Percentiles rank a stretch among this genome's conserved stretches.
These are phyloP conservation scores for Quercus phellos DNA, from an alignment of 331 rosid species.

Conservation along the genomic window DNA sequence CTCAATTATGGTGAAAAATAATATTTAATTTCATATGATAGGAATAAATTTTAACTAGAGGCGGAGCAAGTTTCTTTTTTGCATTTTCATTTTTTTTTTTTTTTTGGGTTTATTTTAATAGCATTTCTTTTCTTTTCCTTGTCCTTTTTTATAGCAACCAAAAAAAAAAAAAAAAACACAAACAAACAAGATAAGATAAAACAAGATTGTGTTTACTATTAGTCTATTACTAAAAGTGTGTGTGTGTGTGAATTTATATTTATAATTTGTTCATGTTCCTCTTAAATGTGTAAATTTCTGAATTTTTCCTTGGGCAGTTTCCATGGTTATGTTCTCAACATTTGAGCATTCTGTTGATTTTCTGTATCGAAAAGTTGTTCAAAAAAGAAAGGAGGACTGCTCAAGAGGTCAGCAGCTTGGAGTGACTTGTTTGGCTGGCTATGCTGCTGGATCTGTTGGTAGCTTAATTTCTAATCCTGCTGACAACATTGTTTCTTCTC, in stretches of 20 bases:
- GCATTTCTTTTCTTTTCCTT: no score
- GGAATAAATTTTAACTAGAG: no score
- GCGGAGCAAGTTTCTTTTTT: no score
- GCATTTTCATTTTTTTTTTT: no score
- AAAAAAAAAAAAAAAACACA: no score
- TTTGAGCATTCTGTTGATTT: conserved; percentile 56
- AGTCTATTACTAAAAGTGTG: no score
- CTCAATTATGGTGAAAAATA: no score
- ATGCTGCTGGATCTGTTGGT: conserved; percentile 60
- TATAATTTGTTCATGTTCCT: conserved; percentile 1
- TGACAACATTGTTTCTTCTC: conserved; percentile 54
- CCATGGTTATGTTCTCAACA: conserved; percentile 60
- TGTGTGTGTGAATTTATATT: not conserved
- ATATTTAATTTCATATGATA: no score
- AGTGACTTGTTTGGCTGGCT: conserved; percentile 60
- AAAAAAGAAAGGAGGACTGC: conserved; percentile 49
- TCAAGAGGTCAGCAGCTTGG: conserved; percentile 54
- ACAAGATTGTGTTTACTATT: no score
- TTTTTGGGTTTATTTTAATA: no score
- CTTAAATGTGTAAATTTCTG: conserved; percentile 19
- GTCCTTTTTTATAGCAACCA: no score
- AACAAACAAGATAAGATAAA: no score
- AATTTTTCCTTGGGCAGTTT: conserved; percentile 33
- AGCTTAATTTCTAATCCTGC: conserved; percentile 56
- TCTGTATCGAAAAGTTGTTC: conserved; percentile 37